Evolutionary conservation across 2,329 filamentous ascomycete genomes (phyloP), one percentile per base, ranked within the genome.

Genomic region (Nigrospora oryzae): DNA sequence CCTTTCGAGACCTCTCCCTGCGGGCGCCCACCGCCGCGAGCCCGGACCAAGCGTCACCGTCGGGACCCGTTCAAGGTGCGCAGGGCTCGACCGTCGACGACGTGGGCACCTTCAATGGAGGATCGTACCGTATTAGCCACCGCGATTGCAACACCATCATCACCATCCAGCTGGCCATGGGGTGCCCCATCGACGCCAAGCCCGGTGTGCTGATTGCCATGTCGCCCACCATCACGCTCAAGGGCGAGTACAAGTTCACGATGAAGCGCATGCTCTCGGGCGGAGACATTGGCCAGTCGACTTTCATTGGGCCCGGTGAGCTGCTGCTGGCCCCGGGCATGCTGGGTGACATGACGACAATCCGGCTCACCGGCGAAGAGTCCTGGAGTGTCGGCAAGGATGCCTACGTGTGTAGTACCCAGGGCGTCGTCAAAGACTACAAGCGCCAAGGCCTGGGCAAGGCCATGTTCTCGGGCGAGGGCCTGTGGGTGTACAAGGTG

Each of bases 81-180:
- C 40, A 48, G 33, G 65, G 66, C 31, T 69, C 83, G 1, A 75
- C 77, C 1, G 71, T 80, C 30, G 93, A 97, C 63, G 90, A 95
- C 54, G 80, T 95, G 2, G 93, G 93, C n/a, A 93, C 86, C 0
- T 98, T 97, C 71, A 97, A 97, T 61, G 93, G 93, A 14, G 93
- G 93, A 12, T 91, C 86, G 59, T 98, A 91, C 62, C 78, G 93
- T 37, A 89, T 97, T 60, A 93, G 87, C 57, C 93, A 98, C 60
- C 77, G 93, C 17, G 89, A 96, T 63, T 84, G 81, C 47, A 98
- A 97, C 63, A 89, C 86, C 1, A 84, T 96, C 53, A 65, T 96
- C 49, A 97, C 90, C 0, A 66, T 96, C 17, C 91, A 96, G 63
- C 68, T 97, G 38, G 91, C 91, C 12, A 85, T 93, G 62, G 89